Conservation (phyloP, 768 basidiomycete genomes). For the Ramaria rubella region DNA sequence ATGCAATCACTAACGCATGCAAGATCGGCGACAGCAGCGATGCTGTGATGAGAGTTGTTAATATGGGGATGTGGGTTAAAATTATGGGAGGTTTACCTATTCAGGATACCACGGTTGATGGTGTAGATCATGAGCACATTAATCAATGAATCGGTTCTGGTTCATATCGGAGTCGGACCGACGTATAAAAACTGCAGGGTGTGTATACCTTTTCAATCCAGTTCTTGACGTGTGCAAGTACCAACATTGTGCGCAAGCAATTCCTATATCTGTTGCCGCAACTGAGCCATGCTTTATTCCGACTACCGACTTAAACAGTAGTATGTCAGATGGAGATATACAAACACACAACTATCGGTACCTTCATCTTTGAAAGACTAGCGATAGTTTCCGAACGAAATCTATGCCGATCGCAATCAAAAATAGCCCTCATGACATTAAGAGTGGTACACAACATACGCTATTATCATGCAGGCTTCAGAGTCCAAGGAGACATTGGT, state of each 20-base stretch:
- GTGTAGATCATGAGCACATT: constrained; percentile 43
- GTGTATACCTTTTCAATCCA: constrained; percentile 39
- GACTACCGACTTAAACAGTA: constrained; percentile 35
- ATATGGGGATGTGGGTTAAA: not conserved
- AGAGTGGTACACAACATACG: too few species aligned
- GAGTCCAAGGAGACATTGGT: too few species aligned
- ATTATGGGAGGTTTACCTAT: constrained; percentile 26
- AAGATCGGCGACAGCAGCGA: constrained; percentile 42
- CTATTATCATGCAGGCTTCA: too few species aligned
- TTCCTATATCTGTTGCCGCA: constrained; percentile 44
- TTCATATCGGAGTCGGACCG: not conserved
- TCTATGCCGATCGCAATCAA: too few species aligned
- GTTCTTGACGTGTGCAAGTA: constrained; percentile 44
- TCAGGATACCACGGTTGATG: constrained; percentile 39
- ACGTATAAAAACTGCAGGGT: not conserved
- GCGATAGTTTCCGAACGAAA: constrained; percentile 8
- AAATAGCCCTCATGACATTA: too few species aligned
- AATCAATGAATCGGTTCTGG: constrained; percentile 47
- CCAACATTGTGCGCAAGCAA: constrained; percentile 44
- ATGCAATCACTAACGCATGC: constrained; percentile 25
- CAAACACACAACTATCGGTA: constrained; percentile 17
- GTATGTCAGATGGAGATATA: not conserved
- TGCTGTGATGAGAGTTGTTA: constrained; percentile 22
- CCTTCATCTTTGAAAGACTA: constrained; percentile 35
- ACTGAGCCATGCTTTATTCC: constrained; percentile 47